Base-by-base conservation (phyloP, 2,329 filamentous ascomycete species). In the Monilinia polystroma region DNA sequence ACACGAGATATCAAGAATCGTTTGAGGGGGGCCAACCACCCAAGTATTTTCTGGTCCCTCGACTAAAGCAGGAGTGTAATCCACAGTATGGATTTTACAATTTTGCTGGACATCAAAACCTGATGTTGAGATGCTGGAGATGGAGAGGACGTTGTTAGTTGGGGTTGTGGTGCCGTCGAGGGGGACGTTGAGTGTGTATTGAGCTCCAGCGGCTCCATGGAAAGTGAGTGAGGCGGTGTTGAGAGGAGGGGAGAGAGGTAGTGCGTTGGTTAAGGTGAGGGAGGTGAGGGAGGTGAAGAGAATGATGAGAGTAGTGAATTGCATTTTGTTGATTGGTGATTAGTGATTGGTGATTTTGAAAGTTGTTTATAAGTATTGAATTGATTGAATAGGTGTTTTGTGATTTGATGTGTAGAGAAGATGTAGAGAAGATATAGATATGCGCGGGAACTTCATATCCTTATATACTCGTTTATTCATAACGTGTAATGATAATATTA, bases 21-120 rank as follows among this genome's bases (percentile, higher is more conserved):
- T 74, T 47, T 74, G 69, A 23, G 73, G 73, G n/a, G 73, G 73
- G 2, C 73, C 73, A 16, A 74, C 66, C 5, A 55, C 66, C 73
- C 73, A 74, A 6, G 69, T 71, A 3, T 69, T 66, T 8, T 64
- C 14, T n/a, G 69, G 68, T 5, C 70, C 70, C 52, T 66, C 70
- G n/a, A 74, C 70, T 3, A 66, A 18, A 10, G 69, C 68, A 1
- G 72, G 71, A 4, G 70, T 57, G 12, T 68, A 69, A 67, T 73
- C 71, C 18, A 74, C 73, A 20, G 73, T 71, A 18, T 67, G 59
- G 51, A 75, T 69, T 2, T 59, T 68, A 54, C 73, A 75, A 4
- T 68, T 14, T 8, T 35, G 16, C 14, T 26, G 23, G 16, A 66
- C 52, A 12, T 53, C 62, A 43, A 73, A 63, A 29, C 73, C 56